Evolutionary conservation across 495 filamentous ascomycete genomes (phyloP), one percentile per base, ranked within the genome.

Genomic region (Xylaria sp.): DNA sequence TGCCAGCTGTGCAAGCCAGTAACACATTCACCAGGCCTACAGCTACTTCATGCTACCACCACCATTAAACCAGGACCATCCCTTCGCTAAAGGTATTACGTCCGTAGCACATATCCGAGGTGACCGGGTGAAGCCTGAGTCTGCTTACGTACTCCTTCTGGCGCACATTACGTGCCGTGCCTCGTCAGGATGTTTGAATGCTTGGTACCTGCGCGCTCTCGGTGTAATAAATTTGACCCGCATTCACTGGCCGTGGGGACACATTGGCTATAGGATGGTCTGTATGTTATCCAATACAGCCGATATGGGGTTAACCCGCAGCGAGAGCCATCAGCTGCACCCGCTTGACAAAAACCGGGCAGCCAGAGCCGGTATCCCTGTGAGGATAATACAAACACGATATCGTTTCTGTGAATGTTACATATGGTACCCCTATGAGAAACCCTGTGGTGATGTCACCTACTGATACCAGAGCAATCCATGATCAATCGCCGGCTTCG

Each of bases 141-240:
- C 48, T 53, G 48, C 46, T 53, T 55, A 67, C 46, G 55, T 53
- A 43, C 24, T 41, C 31, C 41, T 31, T 59, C 29, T 7, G 14
- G 40, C 15, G 9, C 57, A 52, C 29, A 26, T 21, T 46, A 71
- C 40, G 40, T 65, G 57, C 48, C 61, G 46, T 57, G 61, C 19
- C 50, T 58, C 37, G 41, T 26, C 43, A 31, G 48, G 53, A 29
- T 50, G 46, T 44, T 40, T 41, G 31, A 50, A 44, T 52, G 67
- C 67, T 58, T 68, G 52, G 64, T 67, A 59, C 67, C 67, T 62
- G 57, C 24, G 26, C 35, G 67, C 29, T 69, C 57, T 69, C 55
- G 67, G 67, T 52, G 57, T 61, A 69, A 69, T 69, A 43, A 62
- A 53, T 62, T 40, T 53, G 41, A 50, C 67, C 67, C 62, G 67